Percentiles rank a stretch among this genome's conserved stretches.
phyloP scores from a whole-genome alignment of 2,329 filamentous ascomycete genomes.

The Alternaria rosae region DNA sequence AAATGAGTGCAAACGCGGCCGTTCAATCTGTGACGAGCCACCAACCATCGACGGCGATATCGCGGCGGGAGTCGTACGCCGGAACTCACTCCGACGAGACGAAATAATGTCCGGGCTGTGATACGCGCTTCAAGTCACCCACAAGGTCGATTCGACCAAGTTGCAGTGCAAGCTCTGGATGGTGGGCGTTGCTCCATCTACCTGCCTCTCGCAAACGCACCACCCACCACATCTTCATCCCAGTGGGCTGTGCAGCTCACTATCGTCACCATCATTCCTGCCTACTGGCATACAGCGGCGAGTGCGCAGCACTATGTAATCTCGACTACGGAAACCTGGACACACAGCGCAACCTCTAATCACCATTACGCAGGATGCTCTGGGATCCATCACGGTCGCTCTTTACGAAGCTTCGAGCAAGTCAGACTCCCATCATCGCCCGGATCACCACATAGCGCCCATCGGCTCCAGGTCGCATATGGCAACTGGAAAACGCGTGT shows the following conservation, averaged over 20 bases:
- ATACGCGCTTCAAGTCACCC: not conserved
- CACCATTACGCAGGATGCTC: not conserved
- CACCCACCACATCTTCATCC: not conserved
- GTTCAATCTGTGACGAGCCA: not conserved
- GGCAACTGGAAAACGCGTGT: not conserved
- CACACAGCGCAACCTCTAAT: not conserved
- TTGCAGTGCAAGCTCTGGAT: not conserved
- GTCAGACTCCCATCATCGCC: not conserved
- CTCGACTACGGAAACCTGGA: not conserved
- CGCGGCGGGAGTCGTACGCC: not conserved
- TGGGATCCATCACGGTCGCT: not conserved
- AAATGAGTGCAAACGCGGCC: not conserved
- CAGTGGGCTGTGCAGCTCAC: not conserved
- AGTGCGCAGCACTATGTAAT: not conserved
- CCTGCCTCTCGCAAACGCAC: not conserved
- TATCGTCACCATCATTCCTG: not conserved
- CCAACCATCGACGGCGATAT: not conserved
- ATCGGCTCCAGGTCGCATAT: not conserved
- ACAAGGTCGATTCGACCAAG: not conserved
- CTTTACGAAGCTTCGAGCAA: not conserved
- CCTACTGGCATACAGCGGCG: not conserved
- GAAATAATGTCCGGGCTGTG: not conserved
- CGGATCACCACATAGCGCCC: not conserved
- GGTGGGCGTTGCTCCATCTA: not conserved
- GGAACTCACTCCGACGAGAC: not conserved